Conservation (phyloP, 2,329 filamentous ascomycete species). For the Tolypocladium amazonense region DNA sequence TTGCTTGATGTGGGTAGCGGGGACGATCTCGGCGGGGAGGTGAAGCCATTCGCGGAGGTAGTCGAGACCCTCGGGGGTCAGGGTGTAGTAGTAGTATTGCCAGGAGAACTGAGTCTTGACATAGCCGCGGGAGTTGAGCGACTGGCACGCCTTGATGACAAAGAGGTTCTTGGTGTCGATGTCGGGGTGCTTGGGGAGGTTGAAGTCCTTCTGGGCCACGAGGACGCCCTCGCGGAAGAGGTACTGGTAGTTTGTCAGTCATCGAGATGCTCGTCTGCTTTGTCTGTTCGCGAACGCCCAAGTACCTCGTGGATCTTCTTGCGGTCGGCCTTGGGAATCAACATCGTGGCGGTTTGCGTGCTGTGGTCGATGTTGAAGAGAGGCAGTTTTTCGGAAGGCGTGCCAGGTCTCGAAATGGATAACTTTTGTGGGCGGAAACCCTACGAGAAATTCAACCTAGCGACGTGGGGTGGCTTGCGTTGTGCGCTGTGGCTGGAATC, state of each 20-base stretch:
- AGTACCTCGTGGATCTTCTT: conserved; percentile 94
- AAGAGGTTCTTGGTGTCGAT: conserved; percentile 99
- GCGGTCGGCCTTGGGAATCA: conserved; percentile 99
- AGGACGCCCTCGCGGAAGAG: conserved; percentile 91
- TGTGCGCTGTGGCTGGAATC: conserved; percentile 15
- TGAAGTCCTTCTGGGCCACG: conserved; percentile 99
- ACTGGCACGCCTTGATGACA: conserved; percentile 99
- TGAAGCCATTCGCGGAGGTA: conserved; percentile 99
- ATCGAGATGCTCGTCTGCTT: conserved; percentile 3
- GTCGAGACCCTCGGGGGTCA: conserved; percentile 98
- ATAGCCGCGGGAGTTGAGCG: conserved; percentile 93
- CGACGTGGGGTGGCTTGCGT: conserved; percentile 20
- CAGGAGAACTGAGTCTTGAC: conserved; percentile 99
- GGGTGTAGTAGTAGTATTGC: conserved; percentile 99
- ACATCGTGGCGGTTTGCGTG: conserved; percentile 57
- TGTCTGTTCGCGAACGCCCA: conserved; percentile 3
- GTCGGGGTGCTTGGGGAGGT: conserved; percentile 93
- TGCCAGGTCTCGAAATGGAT: conserved; percentile 31
- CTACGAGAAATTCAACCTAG: conserved; percentile 25
- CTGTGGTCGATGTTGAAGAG: conserved; percentile 39
- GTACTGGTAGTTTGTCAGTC: conserved; percentile 48
- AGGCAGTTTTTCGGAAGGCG: conserved; percentile 26
- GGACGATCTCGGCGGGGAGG: conserved; percentile 98
- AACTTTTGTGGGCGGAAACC: conserved; percentile 36
- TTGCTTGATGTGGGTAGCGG: conserved; percentile 99